These are phyloP conservation scores for Candida frijolesensis DNA, from an alignment of 1,139 yeast species.

Conservation along the genomic window DNA sequence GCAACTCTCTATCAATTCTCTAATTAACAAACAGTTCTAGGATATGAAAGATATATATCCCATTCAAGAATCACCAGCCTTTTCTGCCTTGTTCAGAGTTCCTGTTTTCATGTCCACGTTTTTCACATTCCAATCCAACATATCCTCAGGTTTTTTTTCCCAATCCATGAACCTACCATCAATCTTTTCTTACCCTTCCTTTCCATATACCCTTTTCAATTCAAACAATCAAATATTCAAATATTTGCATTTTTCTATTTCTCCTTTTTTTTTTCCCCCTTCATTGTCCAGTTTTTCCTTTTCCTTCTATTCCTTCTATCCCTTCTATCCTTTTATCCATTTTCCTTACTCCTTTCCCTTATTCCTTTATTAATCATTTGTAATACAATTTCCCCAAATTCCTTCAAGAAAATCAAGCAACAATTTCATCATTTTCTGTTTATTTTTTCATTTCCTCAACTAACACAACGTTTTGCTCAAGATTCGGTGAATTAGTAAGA, in stretches of 20 bases:
- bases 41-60: background rate
- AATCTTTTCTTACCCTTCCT: constrained; percentile 5
- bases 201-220: constrained; percentile 6
- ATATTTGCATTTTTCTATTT: constrained; percentile 7
- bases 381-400: constrained; percentile 8
- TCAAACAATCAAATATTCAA: constrained; percentile 1
- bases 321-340: constrained; percentile 10
- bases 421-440: background rate
- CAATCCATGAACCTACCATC: constrained; percentile 4
- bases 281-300: background rate
- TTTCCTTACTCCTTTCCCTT: constrained; percentile 7
- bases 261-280: constrained; percentile 4
- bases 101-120: background rate
- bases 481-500: constrained; percentile 65
- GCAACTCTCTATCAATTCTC: constrained; percentile 1
- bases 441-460: constrained; percentile 7
- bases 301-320: constrained; percentile 1
- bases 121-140: background rate
- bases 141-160: constrained; percentile 5
- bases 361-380: constrained; percentile 2
- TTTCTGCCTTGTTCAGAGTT: background rate
- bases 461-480: constrained; percentile 20
- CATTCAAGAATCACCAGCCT: background rate
- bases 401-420: constrained; percentile 14
- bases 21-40: constrained; percentile 1